These are phyloP conservation scores for Ambrosia artemisiifolia DNA, from an alignment of 129 eudicot species.

Conservation along the genomic window DNA sequence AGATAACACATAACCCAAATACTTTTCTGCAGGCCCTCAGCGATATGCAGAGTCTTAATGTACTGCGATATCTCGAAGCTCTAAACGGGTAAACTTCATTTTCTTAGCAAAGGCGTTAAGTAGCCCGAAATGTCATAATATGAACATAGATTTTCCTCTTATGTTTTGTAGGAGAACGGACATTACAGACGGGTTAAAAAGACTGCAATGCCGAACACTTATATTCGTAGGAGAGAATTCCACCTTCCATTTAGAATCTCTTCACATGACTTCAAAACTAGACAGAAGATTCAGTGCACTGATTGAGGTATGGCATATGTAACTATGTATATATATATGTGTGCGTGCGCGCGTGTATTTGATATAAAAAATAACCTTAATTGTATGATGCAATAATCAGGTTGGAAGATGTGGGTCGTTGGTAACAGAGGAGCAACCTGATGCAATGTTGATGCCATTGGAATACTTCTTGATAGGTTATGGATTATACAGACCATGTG, in stretches of 20 bases:
- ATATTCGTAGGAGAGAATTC: constrained; percentile 86
- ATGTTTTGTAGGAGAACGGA: constrained; percentile 61
- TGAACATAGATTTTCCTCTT: neutral
- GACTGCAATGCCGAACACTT: constrained; percentile 65
- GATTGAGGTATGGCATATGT: constrained; percentile 59
- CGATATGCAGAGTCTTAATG: constrained; percentile 76
- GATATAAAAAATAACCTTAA: too few species aligned
- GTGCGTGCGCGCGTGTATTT: neutral
- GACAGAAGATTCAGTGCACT: constrained; percentile 86
- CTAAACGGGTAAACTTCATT: constrained; percentile 48
- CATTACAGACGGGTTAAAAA: constrained; percentile 58
- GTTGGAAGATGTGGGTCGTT: constrained; percentile 95
- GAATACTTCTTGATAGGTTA: constrained; percentile 91
- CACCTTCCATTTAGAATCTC: constrained; percentile 72
- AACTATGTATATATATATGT: neutral
- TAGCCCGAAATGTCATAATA: neutral
- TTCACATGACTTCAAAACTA: constrained; percentile 84
- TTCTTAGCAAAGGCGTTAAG: neutral
- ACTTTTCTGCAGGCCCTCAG: constrained; percentile 53
- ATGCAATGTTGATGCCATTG: constrained; percentile 82
- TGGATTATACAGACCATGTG: constrained; percentile 61
- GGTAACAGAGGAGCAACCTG: constrained; percentile 92
- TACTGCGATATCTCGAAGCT: constrained; percentile 67
- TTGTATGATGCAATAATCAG: constrained; percentile 24
- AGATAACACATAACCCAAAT: neutral